A percentile compares a stretch with the other conserved stretches of the same genome.
phyloP scores from a whole-genome alignment of 306 rosid species.

The Dalbergia cochinchinensis region DNA sequence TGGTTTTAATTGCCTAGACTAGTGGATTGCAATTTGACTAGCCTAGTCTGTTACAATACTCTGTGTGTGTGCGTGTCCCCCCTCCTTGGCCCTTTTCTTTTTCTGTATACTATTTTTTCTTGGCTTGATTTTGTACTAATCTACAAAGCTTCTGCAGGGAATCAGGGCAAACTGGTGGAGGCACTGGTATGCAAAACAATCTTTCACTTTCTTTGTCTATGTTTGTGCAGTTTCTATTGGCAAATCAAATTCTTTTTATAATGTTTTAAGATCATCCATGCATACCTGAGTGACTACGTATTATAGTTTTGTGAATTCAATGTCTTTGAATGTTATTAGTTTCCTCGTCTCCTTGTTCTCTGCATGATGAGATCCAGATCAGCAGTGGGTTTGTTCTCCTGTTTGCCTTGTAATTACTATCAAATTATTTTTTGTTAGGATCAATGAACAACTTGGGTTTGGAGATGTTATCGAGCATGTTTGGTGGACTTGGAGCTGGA shows the following conservation, averaged over 20 bases:
- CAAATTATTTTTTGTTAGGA: conserved; percentile 48
- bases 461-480: conserved; percentile 84
- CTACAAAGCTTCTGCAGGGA: conserved; percentile 19
- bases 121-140: conserved; percentile 32
- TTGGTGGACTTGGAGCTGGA: conserved; percentile 93
- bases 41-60: conserved; percentile 22
- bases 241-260: background rate
- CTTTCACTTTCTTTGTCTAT: background rate
- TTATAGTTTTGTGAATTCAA: background rate
- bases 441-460: conserved; percentile 64
- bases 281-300: background rate
- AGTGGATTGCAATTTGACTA: conserved; percentile 7
- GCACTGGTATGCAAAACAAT: conserved; percentile 20
- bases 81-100: background rate
- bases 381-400: conserved; percentile 7
- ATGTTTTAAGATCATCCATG: background rate
- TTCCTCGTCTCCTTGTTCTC: background rate
- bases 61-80: background rate
- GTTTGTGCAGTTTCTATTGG: conserved; percentile 1
- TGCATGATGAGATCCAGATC: conserved; percentile 19
- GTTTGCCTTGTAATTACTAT: background rate
- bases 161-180: conserved; percentile 38
- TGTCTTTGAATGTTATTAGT: background rate
- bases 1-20: conserved; percentile 27
- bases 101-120: background rate